A percentile compares a stretch with the other conserved stretches of the same genome.
These are phyloP conservation scores for Pseudomonodictys pantanalensis DNA, from an alignment of 495 filamentous ascomycete species.

Conservation along the genomic window DNA sequence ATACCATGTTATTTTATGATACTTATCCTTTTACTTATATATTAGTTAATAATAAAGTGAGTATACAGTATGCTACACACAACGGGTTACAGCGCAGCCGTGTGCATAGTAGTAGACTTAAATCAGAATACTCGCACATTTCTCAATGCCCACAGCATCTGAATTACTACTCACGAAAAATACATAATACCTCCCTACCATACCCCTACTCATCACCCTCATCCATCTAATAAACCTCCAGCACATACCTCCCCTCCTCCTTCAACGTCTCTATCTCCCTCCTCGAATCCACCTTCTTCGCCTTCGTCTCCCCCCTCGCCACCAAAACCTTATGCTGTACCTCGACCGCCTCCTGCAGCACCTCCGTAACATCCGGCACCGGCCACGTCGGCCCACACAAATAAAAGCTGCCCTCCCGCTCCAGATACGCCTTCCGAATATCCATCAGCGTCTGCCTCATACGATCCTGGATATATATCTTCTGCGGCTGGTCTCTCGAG, in stretches of 20 bases:
- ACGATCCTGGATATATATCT: constrained; percentile 98
- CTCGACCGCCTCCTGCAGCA: constrained; percentile 88
- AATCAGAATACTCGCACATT: too few relatives aligned
- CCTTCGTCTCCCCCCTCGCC: constrained; percentile 61
- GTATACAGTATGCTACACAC: too few relatives aligned
- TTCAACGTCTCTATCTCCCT: constrained; percentile 97
- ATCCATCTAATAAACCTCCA: constrained; percentile 94
- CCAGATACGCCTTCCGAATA: constrained; percentile 84
- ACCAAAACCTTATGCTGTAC: constrained; percentile 58
- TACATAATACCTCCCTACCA: too few relatives aligned
- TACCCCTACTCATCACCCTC: too few relatives aligned
- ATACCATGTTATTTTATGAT: too few relatives aligned
- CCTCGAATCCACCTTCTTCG: constrained; percentile 80
- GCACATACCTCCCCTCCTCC: constrained; percentile 88
- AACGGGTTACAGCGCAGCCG: too few relatives aligned
- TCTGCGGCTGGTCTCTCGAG: constrained; percentile 93
- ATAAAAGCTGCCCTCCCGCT: constrained; percentile 89
- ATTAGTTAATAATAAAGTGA: too few relatives aligned
- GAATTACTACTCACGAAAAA: too few relatives aligned
- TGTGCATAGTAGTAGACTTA: too few relatives aligned
- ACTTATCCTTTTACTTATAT: too few relatives aligned
- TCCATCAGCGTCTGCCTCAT: constrained; percentile 88
- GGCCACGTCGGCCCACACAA: constrained; percentile 98
- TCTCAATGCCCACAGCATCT: too few relatives aligned
- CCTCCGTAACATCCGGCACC: constrained; percentile 94